A percentile compares a stretch with the other conserved stretches of the same genome.
Conservation (phyloP, 2,329 filamentous ascomycete genomes). For the Penicillium brevicompactum region DNA sequence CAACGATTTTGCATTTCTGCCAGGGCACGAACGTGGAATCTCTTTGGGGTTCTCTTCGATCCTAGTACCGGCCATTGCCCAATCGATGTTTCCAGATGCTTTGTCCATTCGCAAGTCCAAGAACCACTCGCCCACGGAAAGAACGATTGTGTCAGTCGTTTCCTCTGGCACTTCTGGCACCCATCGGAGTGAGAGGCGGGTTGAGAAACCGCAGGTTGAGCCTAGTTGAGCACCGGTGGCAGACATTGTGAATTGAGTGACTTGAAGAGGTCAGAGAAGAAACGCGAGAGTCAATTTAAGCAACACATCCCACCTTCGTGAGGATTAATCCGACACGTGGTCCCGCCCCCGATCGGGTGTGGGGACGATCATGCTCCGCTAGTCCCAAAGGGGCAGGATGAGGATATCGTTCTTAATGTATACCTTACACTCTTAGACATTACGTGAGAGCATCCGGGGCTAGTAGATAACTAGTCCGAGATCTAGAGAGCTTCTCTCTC, state of each 20-base stretch:
- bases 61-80: conserved; percentile 21
- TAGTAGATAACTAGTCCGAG: too few relatives aligned
- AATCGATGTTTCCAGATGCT: conserved; percentile 15
- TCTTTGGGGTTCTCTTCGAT: conserved; percentile 16
- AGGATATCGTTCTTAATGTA: not conserved
- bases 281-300: too few relatives aligned
- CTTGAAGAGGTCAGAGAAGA: not conserved
- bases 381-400: not conserved
- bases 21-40: conserved; percentile 5
- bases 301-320: too few relatives aligned
- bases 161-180: conserved; percentile 16
- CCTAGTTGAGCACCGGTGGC: conserved; percentile 12
- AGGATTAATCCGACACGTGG: not conserved
- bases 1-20: not conserved
- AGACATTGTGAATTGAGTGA: conserved; percentile 7
- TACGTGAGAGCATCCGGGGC: too few relatives aligned
- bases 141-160: conserved; percentile 18
- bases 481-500: too few relatives aligned
- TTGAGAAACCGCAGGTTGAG: conserved; percentile 17
- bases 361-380: not conserved
- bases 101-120: conserved; percentile 22
- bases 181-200: conserved; percentile 21
- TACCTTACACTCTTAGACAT: not conserved
- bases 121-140: conserved; percentile 18
- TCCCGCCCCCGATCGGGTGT: not conserved